These are phyloP conservation scores for Aphanoascus verrucosus DNA, from an alignment of 2,329 filamentous ascomycete genomes.

Conservation along the genomic window DNA sequence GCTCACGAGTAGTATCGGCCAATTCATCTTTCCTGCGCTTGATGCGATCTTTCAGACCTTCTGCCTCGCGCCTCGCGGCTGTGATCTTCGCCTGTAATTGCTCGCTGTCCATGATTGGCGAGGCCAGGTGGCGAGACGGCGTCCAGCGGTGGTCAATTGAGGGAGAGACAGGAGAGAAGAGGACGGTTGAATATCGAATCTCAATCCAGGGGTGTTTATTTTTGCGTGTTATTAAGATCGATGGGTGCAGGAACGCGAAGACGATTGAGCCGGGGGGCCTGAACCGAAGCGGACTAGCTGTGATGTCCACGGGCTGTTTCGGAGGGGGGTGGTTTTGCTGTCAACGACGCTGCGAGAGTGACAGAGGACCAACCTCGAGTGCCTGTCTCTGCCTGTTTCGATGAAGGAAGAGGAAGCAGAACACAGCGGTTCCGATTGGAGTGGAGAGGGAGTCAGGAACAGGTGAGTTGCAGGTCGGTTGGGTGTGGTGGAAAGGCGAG, in stretches of 20 bases:
- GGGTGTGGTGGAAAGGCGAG: background rate
- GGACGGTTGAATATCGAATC: conserved; percentile 3
- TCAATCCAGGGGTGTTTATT: background rate
- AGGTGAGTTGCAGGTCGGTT: background rate
- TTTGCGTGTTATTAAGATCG: conserved; percentile 8
- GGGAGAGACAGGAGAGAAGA: conserved; percentile 11
- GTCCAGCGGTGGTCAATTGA: conserved; percentile 8
- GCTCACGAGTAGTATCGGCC: conserved; percentile 90
- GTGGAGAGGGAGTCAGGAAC: background rate
- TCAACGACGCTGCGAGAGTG: background rate
- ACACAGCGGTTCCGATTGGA: background rate
- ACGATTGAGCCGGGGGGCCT: conserved; percentile 9
- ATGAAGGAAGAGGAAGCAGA: background rate
- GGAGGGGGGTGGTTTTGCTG: background rate
- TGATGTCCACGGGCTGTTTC: conserved; percentile 3
- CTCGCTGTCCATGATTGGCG: conserved; percentile 42
- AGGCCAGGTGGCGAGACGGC: conserved; percentile 19
- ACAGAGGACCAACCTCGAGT: background rate
- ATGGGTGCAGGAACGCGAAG: conserved; percentile 9
- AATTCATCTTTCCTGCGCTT: conserved; percentile 99
- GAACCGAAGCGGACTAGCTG: conserved; percentile 1
- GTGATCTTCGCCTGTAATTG: conserved; percentile 86
- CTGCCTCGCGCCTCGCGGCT: conserved; percentile 89
- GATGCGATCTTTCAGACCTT: conserved; percentile 95
- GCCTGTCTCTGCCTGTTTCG: background rate